Evolutionary conservation across 495 filamentous ascomycete genomes (phyloP), one percentile per base, ranked within the genome.

Genomic region (Aspergillus sparsus): DNA sequence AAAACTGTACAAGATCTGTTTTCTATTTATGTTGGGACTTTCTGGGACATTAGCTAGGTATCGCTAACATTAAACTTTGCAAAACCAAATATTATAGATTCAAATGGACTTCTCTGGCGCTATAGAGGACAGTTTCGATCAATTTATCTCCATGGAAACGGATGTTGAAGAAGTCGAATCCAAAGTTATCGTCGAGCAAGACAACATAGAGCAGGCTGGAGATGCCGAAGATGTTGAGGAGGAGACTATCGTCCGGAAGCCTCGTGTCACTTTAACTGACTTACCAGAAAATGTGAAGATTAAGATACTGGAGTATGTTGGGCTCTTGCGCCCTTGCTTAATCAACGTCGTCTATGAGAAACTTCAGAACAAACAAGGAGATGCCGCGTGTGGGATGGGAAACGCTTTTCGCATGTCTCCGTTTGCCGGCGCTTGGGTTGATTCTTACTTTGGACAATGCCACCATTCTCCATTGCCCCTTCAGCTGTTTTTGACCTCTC

Each of bases 291-390:
- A 64, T 18, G 35, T 65, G 39, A 58, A 59, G 13, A 57, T 54
- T 11, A 57, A 27, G 16, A 67, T 73, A 52, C 60, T 73, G 49
- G 36, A 60, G 55, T 68, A 70, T 58, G 67, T 67, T 47, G 63
- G 65, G 3, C 59, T 72, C 2, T 35, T 66, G 32, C 51, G 67
- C 10, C 57, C 56, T n/a, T 69, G 65, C 41, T 33, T 62, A 15
- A 64, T 68, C 47, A 45, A 68, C 31, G 13, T 69, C 35, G 44
- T 18, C 11, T 36, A 12, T 37, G 65, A 68, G 41, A 56, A 55
- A 13, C n/a, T 10, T 13, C 52, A 61, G 18, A 9, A 4, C 42
- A 62, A 64, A 37, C 34, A 41, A 7, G 34, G 42, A 16, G 16
- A n/a, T 50, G 42, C 32, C 11, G 7, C 32, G 15, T 55, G 47